Percentiles rank a stretch among this genome's conserved stretches.
Conservation (phyloP, 306 rosid genomes). For the Vigna radiata region DNA sequence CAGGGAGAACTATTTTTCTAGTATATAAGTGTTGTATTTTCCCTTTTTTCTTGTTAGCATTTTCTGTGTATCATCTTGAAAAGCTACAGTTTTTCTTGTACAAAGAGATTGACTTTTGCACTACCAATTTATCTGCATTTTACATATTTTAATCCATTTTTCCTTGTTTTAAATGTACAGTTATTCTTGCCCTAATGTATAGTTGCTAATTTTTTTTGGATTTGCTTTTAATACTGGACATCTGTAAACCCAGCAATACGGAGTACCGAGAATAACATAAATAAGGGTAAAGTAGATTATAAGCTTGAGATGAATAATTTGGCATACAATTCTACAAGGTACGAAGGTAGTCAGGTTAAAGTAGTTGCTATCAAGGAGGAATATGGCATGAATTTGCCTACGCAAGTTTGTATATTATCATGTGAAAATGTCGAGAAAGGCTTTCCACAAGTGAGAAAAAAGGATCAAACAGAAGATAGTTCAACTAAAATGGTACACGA, state of each 20-base stretch:
- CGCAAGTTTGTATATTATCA: not conserved
- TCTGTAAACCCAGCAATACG: not conserved
- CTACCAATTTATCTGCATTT: not conserved
- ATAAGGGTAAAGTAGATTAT: not conserved
- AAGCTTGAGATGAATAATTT: not conserved
- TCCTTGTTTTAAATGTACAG: not conserved
- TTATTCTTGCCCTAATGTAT: not conserved
- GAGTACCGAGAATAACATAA: not conserved
- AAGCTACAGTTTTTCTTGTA: not conserved
- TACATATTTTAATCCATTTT: not conserved
- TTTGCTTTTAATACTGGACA: constrained; percentile 4
- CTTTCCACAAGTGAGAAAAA: not conserved
- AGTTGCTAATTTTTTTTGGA: not conserved
- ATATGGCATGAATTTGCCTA: not conserved
- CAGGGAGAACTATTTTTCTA: not conserved
- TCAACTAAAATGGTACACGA: not conserved
- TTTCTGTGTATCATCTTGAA: not conserved
- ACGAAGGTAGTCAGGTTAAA: not conserved
- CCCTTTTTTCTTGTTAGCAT: not conserved
- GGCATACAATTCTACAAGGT: not conserved
- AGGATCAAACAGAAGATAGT: not conserved
- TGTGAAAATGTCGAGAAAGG: not conserved
- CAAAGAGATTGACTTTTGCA: not conserved
- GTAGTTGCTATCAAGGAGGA: constrained; percentile 11
- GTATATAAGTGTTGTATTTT: constrained; percentile 7